A percentile compares a stretch with the other conserved stretches of the same genome.
Evolutionary conservation across 495 filamentous ascomycete species (phyloP).

Genomic region (Bathelium albidoporum): DNA sequence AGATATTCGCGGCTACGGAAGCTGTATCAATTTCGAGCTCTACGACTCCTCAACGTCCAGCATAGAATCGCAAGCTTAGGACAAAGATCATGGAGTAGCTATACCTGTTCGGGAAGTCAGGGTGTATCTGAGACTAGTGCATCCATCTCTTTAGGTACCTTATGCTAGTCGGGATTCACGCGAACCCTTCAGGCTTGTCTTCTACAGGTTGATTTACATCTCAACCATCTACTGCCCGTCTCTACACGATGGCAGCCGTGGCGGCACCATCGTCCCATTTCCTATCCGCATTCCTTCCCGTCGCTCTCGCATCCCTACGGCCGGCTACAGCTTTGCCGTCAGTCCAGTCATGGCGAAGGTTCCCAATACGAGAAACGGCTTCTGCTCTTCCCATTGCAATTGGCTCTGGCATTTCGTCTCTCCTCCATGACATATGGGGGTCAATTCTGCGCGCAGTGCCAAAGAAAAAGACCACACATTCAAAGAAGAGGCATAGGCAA

Average conservation of each 20-base stretch:
- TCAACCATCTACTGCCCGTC: background rate
- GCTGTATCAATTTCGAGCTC: too few species aligned
- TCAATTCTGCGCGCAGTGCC: constrained; percentile 84
- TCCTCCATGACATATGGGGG: constrained; percentile 78
- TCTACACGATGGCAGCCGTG: constrained; percentile 16
- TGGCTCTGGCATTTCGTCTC: constrained; percentile 29
- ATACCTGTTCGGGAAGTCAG: too few species aligned
- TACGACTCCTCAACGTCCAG: too few species aligned
- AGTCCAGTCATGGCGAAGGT: constrained; percentile 5
- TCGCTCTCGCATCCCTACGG: constrained; percentile 25
- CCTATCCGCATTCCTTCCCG: constrained; percentile 26
- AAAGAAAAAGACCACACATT: constrained; percentile 98
- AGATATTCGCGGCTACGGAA: too few species aligned
- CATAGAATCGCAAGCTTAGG: too few species aligned
- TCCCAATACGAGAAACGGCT: constrained; percentile 14
- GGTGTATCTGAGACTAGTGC: too few species aligned
- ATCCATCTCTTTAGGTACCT: too few species aligned
- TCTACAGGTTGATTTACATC: background rate
- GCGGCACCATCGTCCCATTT: constrained; percentile 17
- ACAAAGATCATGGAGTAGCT: too few species aligned
- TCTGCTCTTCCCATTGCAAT: constrained; percentile 19
- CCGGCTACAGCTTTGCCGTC: constrained; percentile 20
- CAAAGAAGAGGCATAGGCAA: constrained; percentile 85
- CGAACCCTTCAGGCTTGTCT: too few species aligned
- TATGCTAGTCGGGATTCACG: too few species aligned